Evolutionary conservation across 768 basidiomycete species (phyloP).

Genomic region (Boletellus ananiceps): DNA sequence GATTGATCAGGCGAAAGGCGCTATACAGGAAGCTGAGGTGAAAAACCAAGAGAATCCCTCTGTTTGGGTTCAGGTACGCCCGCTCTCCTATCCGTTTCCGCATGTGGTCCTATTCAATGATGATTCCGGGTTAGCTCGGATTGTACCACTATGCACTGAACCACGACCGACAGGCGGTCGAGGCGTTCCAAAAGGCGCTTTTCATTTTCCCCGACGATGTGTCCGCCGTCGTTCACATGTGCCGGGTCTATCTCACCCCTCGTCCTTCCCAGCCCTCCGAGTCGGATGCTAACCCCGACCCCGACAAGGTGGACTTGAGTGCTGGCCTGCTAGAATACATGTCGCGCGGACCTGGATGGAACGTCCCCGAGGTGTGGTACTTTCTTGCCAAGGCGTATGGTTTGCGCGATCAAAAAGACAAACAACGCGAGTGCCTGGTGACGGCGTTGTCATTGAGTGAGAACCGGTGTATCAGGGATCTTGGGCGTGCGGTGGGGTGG

Average conservation of each 20-base stretch:
- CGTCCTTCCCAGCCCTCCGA: constrained; percentile 14
- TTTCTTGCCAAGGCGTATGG: constrained; percentile 80
- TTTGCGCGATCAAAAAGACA: constrained; percentile 63
- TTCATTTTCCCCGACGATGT: constrained; percentile 80
- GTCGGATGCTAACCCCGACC: constrained; percentile 19
- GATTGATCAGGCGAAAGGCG: constrained; percentile 82
- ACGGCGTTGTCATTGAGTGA: constrained; percentile 65
- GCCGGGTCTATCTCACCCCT: constrained; percentile 62
- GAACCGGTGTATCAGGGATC: constrained; percentile 57
- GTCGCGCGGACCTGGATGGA: constrained; percentile 81
- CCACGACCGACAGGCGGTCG: constrained; percentile 57
- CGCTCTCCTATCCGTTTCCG: not conserved
- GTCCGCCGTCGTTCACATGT: constrained; percentile 72
- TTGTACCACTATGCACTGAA: constrained; percentile 63
- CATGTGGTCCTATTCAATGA: not conserved
- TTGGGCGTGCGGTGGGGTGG: constrained; percentile 62
- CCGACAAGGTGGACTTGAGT: constrained; percentile 68
- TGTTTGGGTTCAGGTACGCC: constrained; percentile 89
- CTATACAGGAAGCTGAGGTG: constrained; percentile 94
- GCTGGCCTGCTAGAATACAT: constrained; percentile 75
- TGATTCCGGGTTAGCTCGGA: constrained; percentile 50
- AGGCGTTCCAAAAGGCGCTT: constrained; percentile 84
- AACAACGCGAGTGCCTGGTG: constrained; percentile 69
- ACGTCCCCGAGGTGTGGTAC: constrained; percentile 93
- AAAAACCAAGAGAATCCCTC: constrained; percentile 80